phyloP scores from a whole-genome alignment of 306 rosid genomes.

The Psophocarpus tetragonolobus region DNA sequence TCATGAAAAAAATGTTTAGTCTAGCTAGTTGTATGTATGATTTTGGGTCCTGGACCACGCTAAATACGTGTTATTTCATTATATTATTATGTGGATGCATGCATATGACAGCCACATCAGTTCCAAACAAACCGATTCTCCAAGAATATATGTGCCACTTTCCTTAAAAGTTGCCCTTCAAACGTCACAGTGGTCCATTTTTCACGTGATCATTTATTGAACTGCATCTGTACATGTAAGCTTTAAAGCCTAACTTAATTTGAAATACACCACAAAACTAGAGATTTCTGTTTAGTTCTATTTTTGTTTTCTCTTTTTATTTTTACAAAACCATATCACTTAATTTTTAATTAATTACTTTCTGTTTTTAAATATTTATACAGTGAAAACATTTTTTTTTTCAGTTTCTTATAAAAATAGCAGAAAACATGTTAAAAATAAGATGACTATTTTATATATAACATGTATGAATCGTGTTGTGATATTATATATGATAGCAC shows the following conservation, averaged over 20 bases:
- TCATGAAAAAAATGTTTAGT: not conserved
- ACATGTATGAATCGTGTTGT: too few species aligned
- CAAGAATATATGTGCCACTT: not conserved
- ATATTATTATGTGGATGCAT: not conserved
- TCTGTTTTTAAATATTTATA: too few species aligned
- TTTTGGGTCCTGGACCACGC: slow-evolving; percentile 20
- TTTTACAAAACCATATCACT: too few species aligned
- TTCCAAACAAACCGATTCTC: not conserved
- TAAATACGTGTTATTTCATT: not conserved
- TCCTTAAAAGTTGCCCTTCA: not conserved
- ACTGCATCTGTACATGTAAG: not conserved
- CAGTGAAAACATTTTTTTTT: too few species aligned
- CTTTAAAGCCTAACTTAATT: not conserved
- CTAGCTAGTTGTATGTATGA: not conserved
- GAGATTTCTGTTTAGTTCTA: too few species aligned
- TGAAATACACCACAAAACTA: not conserved
- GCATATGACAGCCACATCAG: not conserved
- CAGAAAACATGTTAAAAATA: too few species aligned
- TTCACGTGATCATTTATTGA: not conserved
- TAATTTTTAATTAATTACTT: too few species aligned
- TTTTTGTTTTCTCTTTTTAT: too few species aligned
- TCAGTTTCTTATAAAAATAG: too few species aligned
- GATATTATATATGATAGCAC: too few species aligned
- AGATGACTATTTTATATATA: too few species aligned
- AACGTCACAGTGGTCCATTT: slow-evolving; percentile 24